A percentile compares a stretch with the other conserved stretches of the same genome.
Evolutionary conservation across 1,139 yeast genomes (phyloP).

Genomic region (Nakaseomyces uthaithaninus): DNA sequence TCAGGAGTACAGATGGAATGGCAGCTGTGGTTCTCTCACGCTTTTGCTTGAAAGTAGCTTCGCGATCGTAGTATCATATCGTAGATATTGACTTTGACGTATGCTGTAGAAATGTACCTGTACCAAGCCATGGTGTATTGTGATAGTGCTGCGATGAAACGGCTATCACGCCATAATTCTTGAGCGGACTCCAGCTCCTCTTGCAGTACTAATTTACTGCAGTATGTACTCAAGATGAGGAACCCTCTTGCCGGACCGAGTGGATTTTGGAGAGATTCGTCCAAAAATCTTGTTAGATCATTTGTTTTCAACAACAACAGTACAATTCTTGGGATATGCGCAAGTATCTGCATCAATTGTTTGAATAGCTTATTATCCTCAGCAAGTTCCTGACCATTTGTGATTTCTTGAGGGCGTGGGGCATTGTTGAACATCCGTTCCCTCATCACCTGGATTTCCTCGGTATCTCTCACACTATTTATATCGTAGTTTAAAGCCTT

Average conservation of each 20-base stretch:
- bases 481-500: slow-evolving; percentile 64
- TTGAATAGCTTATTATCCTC: slow-evolving; percentile 55
- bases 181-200: slow-evolving; percentile 3
- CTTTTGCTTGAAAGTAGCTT: neutral
- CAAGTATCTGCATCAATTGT: slow-evolving; percentile 70
- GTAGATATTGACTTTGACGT: neutral
- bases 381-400: slow-evolving; percentile 42
- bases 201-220: slow-evolving; percentile 43
- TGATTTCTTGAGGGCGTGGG: neutral
- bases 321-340: slow-evolving; percentile 78
- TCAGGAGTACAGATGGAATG: too few species aligned
- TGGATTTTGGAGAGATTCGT: slow-evolving; percentile 74
- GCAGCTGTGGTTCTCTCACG: too few species aligned
- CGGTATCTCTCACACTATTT: slow-evolving; percentile 43
- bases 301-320: slow-evolving; percentile 84
- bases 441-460: slow-evolving; percentile 54
- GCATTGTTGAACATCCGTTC: slow-evolving; percentile 4
- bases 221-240: slow-evolving; percentile 80
- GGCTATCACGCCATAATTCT: neutral
- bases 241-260: slow-evolving; percentile 85
- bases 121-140: neutral
- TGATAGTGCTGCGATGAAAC: neutral
- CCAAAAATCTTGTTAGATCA: slow-evolving; percentile 82
- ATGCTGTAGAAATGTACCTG: slow-evolving; percentile 5
- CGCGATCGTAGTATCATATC: slow-evolving; percentile 2